A percentile compares a stretch with the other conserved stretches of the same genome.
phyloP scores from a whole-genome alignment of 768 basidiomycete genomes.

The Sarcomyxa edulis region DNA sequence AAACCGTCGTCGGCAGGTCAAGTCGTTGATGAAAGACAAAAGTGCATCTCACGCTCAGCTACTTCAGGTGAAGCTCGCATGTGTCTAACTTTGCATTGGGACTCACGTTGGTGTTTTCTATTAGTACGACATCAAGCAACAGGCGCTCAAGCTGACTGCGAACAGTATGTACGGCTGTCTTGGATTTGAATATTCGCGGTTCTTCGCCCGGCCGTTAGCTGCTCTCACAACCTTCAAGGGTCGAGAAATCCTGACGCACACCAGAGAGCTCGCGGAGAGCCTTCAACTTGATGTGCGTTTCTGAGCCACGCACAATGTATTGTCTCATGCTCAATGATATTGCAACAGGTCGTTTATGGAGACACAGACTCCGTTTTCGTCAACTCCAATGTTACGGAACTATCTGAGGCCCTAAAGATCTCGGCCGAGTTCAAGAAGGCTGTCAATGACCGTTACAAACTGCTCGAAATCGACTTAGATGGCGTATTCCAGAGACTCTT shows the following conservation, averaged over 20 bases:
- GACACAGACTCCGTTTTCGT: slow-evolving; percentile 99
- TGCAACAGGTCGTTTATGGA: slow-evolving; percentile 86
- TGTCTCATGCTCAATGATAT: background rate
- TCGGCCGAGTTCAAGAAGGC: slow-evolving; percentile 91
- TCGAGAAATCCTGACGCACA: slow-evolving; percentile 93
- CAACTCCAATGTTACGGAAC: slow-evolving; percentile 89
- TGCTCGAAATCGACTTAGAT: slow-evolving; percentile 96
- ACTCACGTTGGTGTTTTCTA: no score
- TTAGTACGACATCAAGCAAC: slow-evolving; percentile 95
- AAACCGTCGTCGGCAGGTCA: slow-evolving; percentile 83
- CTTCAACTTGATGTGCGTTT: slow-evolving; percentile 77
- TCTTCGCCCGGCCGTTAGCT: slow-evolving; percentile 95
- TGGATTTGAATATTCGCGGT: slow-evolving; percentile 94
- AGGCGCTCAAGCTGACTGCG: slow-evolving; percentile 94
- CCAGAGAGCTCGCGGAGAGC: slow-evolving; percentile 87
- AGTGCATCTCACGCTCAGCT: slow-evolving; percentile 66
- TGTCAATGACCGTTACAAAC: slow-evolving; percentile 92
- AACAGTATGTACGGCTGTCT: slow-evolving; percentile 99
- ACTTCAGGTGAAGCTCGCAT: slow-evolving; percentile 55
- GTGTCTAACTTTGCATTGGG: background rate
- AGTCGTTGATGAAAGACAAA: slow-evolving; percentile 91
- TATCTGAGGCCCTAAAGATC: slow-evolving; percentile 86
- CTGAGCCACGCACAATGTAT: background rate
- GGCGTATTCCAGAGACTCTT: slow-evolving; percentile 89
- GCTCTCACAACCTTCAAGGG: slow-evolving; percentile 97